Evolutionary conservation across 208 protist species (phyloP).

Genomic region (Hexamita inflata): DNA sequence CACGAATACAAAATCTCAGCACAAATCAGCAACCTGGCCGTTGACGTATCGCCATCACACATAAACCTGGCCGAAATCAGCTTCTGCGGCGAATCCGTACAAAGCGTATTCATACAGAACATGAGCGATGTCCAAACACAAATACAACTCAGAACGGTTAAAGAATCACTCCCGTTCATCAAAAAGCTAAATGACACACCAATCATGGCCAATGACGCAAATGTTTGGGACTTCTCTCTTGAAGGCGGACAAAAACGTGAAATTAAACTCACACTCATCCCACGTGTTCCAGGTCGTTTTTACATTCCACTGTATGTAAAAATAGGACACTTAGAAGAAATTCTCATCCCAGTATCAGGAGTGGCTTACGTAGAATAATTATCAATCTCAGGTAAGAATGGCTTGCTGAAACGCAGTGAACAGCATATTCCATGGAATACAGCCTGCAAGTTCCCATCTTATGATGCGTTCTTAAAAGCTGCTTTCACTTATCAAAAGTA

Average conservation of each 20-base stretch:
- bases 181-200: not conserved
- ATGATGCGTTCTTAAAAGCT: not conserved
- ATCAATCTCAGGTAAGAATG: not conserved
- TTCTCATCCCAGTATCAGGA: not conserved
- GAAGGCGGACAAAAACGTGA: not conserved
- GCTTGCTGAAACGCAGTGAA: not conserved
- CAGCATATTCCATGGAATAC: not conserved
- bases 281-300: not conserved
- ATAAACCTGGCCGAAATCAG: constrained; percentile 3
- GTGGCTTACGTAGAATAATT: not conserved
- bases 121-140: not conserved
- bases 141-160: not conserved
- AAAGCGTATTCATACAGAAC: not conserved
- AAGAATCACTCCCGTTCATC: not conserved
- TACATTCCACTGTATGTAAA: constrained; percentile 16
- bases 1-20: not conserved
- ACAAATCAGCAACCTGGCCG: not conserved
- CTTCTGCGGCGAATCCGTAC: not conserved
- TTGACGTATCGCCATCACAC: not conserved
- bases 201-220: not conserved
- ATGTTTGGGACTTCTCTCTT: not conserved
- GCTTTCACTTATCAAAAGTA: not conserved
- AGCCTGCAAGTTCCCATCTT: not conserved
- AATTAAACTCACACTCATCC: not conserved
- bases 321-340: not conserved